Evolutionary conservation across 2,329 filamentous ascomycete genomes (phyloP), one percentile per base, ranked within the genome.

Genomic region (Daldinia sp.): DNA sequence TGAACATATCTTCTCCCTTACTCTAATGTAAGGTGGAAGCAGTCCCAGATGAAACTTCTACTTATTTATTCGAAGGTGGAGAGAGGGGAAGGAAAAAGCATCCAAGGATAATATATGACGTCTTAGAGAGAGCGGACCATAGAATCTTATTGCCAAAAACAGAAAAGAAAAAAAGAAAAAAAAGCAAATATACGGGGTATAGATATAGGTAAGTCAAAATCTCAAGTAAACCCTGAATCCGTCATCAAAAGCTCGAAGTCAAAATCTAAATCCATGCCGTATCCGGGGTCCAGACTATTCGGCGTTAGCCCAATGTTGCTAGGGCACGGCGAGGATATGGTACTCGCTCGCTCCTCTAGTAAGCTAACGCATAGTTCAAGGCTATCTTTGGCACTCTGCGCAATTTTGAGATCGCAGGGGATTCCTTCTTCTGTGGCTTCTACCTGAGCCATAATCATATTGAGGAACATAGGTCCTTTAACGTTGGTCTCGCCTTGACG

Each of bases 401-500:
- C 76, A 53, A 82, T 74, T 5, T 60, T 65, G 9, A 73, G 35
- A 39, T 81, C 77, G 28, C 64, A 67, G 6, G 73, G 20, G 12
- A 20, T 37, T 4, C 73, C 76, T 5, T 54, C 65, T 39, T 81
- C 78, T 2, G 76, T 71, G 2, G 80, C 80, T 56, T 82, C 79
- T 1, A 80, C 75, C 60, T 85, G 80, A 0, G 79, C 81, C 7
- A 82, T 55, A 1, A 81, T 75, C 74, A 83, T 81, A 6, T 68
- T 73, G 2, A 82, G 61, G 53, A 84, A 82, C 68, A 84, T 74
- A 42, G 82, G 79, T 0, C 71, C 75, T 73, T 84, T 84, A 54
- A 84, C 77, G 23, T 84, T 85, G 1, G 82, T 84, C 67, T 85
- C 83, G 4, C 79, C 81, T 9, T 76, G 71, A 0, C 74, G 74